Percentiles rank a stretch among this genome's conserved stretches.
Evolutionary conservation across 2,329 filamentous ascomycete species (phyloP).

Genomic region (Leptosphaerulina australis): DNA sequence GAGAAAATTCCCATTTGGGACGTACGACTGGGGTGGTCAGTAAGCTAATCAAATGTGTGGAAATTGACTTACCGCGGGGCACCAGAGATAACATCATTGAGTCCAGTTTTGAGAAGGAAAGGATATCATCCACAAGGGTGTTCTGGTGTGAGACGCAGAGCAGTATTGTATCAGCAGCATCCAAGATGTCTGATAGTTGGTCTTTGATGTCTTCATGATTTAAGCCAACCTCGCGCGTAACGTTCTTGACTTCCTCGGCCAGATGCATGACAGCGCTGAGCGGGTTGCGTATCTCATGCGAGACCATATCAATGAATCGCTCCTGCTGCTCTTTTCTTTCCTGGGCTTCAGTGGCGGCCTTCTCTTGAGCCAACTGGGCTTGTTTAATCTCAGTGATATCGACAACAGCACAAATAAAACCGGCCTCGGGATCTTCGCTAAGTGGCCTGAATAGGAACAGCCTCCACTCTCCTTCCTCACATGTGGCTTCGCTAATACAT

Average conservation of each 20-base stretch:
- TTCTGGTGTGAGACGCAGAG: conserved; percentile 54
- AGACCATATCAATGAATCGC: conserved; percentile 55
- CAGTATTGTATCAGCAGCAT: conserved; percentile 50
- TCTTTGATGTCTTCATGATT: conserved; percentile 24
- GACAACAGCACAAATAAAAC: conserved; percentile 55
- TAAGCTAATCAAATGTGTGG: conserved; percentile 15
- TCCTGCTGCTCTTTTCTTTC: conserved; percentile 55
- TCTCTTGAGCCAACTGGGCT: conserved; percentile 51
- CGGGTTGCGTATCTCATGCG: conserved; percentile 50
- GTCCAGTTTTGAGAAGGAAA: conserved; percentile 56
- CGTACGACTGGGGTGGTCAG: conserved; percentile 27
- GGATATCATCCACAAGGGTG: conserved; percentile 55
- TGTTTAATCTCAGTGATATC: conserved; percentile 56
- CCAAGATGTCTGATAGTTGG: conserved; percentile 39
- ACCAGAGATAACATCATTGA: conserved; percentile 53
- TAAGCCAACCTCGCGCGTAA: conserved; percentile 33
- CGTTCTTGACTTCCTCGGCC: conserved; percentile 51
- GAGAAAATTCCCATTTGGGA: conserved; percentile 48
- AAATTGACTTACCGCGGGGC: conserved; percentile 30
- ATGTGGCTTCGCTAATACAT: conserved; percentile 43
- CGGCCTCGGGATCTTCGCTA: conserved; percentile 50
- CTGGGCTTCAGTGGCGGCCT: conserved; percentile 51
- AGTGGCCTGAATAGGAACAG: conserved; percentile 53
- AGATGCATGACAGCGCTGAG: conserved; percentile 51
- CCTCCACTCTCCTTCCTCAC: conserved; percentile 47